Conservation (phyloP, 805 yeast species). For the Candida jianshihensis region DNA sequence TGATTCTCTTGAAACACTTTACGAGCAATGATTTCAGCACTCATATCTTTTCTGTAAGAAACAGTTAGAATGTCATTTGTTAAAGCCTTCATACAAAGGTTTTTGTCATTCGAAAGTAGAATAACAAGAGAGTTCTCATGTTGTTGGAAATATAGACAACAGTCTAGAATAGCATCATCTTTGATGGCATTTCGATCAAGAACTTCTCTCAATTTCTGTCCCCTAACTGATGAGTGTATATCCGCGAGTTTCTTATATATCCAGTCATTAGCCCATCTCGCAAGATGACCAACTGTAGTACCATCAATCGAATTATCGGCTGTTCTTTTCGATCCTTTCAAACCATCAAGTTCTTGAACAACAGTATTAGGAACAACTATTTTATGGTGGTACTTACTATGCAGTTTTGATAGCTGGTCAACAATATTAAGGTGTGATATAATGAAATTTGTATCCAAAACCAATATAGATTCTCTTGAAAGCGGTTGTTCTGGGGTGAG, state of each 20-base stretch:
- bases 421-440: conserved; percentile 59
- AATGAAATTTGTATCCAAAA: conserved; percentile 80
- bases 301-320: conserved; percentile 11
- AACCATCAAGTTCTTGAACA: conserved; percentile 74
- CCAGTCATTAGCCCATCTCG: conserved; percentile 78
- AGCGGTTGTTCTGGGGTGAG: conserved; percentile 5
- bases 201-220: conserved; percentile 55
- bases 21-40: conserved; percentile 38
- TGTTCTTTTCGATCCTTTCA: conserved; percentile 43
- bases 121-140: conserved; percentile 40
- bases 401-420: conserved; percentile 40
- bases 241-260: conserved; percentile 53
- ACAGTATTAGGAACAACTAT: conserved; percentile 69
- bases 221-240: conserved; percentile 43
- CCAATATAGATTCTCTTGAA: conserved; percentile 34
- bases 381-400: conserved; percentile 34
- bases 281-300: conserved; percentile 44
- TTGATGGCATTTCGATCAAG: conserved; percentile 39
- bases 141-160: conserved; percentile 59
- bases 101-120: conserved; percentile 74
- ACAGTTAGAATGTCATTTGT: conserved; percentile 62
- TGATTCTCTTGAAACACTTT: conserved; percentile 32
- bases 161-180: conserved; percentile 84
- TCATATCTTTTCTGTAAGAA: conserved; percentile 36
- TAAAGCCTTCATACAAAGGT: conserved; percentile 72